Evolutionary conservation across 768 basidiomycete species (phyloP), one percentile per base, ranked within the genome.

Genomic region (Rhodosporidiobolus sp.): DNA sequence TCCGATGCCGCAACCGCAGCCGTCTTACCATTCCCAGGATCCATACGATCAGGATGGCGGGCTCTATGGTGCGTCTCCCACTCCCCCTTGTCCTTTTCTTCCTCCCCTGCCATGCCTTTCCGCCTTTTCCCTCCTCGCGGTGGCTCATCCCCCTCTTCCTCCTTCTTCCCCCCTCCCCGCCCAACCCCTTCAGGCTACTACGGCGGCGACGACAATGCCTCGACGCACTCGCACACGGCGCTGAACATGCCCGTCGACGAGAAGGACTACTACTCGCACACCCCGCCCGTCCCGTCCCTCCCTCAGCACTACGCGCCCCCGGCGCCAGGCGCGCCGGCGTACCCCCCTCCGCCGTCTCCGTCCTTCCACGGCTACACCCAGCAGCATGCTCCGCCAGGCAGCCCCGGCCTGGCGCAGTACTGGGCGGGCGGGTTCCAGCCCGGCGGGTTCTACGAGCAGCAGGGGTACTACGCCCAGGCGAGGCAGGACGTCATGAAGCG

Each of bases 171-270:
- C n/a, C n/a, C n/a, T n/a, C n/a, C n/a, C n/a, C n/a, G n/a, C n/a
- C n/a, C n/a, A n/a, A n/a, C n/a, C n/a, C n/a, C n/a, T n/a, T n/a
- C 68, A 69, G 68, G 68, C 16, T 70, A 54, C 50, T 49, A 61
- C 9, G 54, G 34, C 34, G 30, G 53, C 19, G 58, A 60, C 19
- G 69, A 57, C 55, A 30, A 30, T 28, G 61, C 32, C 7, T 70
- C 69, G 50, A 54, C 28, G 16, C 38, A 64, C 52, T 73, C 73
- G 19, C 73, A 74, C 65, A 74, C 73, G 48, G 73, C 73, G 32
- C 56, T 74, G 43, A 66, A 63, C 56, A 58, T 70, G 68, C 58
- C 57, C 3, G 8, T 64, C 57, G 30, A 38, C 43, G 72, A 73
- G 26, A 68, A 68, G 63, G 56, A 68, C 32, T 55, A 61, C 50